Base-by-base conservation (phyloP, 2,329 filamentous ascomycete genomes). In the Fusarium succisae region DNA sequence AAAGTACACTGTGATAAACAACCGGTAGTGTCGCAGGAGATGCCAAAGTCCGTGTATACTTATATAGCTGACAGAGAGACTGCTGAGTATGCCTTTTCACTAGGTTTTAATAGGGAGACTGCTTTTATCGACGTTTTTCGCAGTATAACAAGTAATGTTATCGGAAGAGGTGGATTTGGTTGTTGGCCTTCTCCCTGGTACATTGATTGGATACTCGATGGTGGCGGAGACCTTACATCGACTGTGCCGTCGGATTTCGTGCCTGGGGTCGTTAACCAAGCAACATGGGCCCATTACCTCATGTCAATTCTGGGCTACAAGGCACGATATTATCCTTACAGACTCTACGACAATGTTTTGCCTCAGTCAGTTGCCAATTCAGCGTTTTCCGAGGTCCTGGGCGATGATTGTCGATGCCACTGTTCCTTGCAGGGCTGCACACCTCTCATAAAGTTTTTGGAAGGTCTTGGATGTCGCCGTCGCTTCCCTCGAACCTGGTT, bases 21-120 rank as follows among this genome's bases (percentile, higher is more conserved):
- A 0, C 1, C 10, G n/a, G 13, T 17, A 1, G 20, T 9, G 0
- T 55, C 2, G 24, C 8, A 28, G 35, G 2, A 35, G 7, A 26
- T n/a, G 1, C 5, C 14, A 3, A 32, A 3, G 8, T 47, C 55
- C 1, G 3, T 57, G 0, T 57, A 57, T 26, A 14, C 28, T 1
- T 35, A 26, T n/a, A 37, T 57, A 24, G 18, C 24, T 3, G 28
- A 57, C 30, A 45, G 30, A 24, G 55, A 57, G 18, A 5, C 18
- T 5, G 55, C 55, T 18, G 55, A 45, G 18, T 28, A 20, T 22
- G 55, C 55, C 10, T 26, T 47, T 26, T 26, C 18, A 10, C 1
- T 35, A 2, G 41, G 55, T 2, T 57, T 57, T 4, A 13, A 44
- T 1, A 13, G 4, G 14, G 10, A 47, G 13, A 47, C 30, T 17